These are phyloP conservation scores for Excoecaria agallocha DNA, from an alignment of 345 rosid species.

Conservation along the genomic window DNA sequence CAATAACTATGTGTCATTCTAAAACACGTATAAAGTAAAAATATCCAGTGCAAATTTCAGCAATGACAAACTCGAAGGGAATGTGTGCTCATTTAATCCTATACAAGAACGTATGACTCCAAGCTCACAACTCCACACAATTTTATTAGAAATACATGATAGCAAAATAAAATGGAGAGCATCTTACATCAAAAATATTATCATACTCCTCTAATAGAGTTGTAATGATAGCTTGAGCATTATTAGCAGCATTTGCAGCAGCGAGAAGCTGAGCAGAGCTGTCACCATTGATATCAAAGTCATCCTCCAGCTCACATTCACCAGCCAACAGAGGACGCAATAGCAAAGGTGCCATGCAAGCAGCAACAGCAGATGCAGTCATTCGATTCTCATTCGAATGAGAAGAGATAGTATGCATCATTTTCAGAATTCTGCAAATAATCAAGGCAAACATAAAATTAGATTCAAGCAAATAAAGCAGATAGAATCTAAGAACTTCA, in stretches of 20 bases:
- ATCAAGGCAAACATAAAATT: slow-evolving; percentile 18
- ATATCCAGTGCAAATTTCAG: neutral
- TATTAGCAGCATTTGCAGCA: slow-evolving; percentile 98
- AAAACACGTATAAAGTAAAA: neutral
- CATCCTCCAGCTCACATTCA: slow-evolving; percentile 94
- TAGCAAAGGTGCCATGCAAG: slow-evolving; percentile 99
- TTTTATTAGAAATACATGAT: neutral
- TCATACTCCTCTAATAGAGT: slow-evolving; percentile 86
- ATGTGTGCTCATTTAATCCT: neutral
- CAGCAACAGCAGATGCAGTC: slow-evolving; percentile 97
- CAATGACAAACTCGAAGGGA: neutral
- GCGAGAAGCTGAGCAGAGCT: slow-evolving; percentile 98
- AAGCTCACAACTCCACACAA: neutral
- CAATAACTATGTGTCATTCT: slow-evolving; percentile 1
- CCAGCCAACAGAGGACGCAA: slow-evolving; percentile 93
- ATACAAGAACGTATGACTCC: neutral
- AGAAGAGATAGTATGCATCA: slow-evolving; percentile 84
- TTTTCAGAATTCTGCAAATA: slow-evolving; percentile 74
- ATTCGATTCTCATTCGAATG: slow-evolving; percentile 87
- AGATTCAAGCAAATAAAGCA: slow-evolving; percentile 19
- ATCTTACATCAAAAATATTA: slow-evolving; percentile 84
- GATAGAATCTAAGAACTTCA: slow-evolving; percentile 13
- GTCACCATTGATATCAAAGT: slow-evolving; percentile 77
- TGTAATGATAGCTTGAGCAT: slow-evolving; percentile 83
- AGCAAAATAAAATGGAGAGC: slow-evolving; percentile 3